Conservation (phyloP, 2,329 filamentous ascomycete species). For the Huntiella decipiens region DNA sequence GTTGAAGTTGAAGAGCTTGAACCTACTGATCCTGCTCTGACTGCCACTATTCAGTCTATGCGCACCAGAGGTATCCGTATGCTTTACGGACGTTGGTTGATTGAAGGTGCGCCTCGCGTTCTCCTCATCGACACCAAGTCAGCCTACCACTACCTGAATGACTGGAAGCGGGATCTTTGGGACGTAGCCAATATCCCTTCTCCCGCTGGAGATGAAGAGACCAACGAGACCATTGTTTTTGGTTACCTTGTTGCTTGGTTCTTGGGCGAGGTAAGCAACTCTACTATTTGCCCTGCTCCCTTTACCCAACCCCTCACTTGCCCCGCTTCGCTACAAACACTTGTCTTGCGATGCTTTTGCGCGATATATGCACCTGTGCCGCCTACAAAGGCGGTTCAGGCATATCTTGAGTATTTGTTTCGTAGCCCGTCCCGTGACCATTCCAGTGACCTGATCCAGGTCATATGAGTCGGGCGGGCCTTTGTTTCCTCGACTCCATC, state of each 20-base stretch:
- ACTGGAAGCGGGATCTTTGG: slow-evolving; percentile 97
- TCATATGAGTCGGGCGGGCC: slow-evolving; percentile 5
- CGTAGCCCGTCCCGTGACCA: too few species aligned
- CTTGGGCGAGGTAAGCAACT: slow-evolving; percentile 61
- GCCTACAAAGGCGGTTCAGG: too few species aligned
- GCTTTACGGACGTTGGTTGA: slow-evolving; percentile 90
- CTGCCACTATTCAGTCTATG: slow-evolving; percentile 79
- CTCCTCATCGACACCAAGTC: slow-evolving; percentile 89
- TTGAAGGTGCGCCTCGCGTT: slow-evolving; percentile 86
- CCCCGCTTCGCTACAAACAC: not conserved
- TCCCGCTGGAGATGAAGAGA: slow-evolving; percentile 78
- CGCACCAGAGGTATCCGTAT: slow-evolving; percentile 75
- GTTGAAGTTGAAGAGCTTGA: slow-evolving; percentile 92
- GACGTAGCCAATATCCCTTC: slow-evolving; percentile 84
- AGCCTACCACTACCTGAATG: slow-evolving; percentile 74
- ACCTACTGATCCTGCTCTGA: slow-evolving; percentile 60
- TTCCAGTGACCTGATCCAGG: too few species aligned
- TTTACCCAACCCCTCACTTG: not conserved
- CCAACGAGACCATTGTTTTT: slow-evolving; percentile 93
- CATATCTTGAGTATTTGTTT: too few species aligned
- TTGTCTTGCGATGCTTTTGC: too few species aligned
- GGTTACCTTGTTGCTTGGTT: slow-evolving; percentile 97
- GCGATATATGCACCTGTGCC: too few species aligned
- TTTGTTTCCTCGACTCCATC: slow-evolving; percentile 7
- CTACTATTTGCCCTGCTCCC: not conserved